Evolutionary conservation across 1,284 basidiomycete genomes (phyloP), one percentile per base, ranked within the genome.

Genomic region (Macrocystidia cucumis): DNA sequence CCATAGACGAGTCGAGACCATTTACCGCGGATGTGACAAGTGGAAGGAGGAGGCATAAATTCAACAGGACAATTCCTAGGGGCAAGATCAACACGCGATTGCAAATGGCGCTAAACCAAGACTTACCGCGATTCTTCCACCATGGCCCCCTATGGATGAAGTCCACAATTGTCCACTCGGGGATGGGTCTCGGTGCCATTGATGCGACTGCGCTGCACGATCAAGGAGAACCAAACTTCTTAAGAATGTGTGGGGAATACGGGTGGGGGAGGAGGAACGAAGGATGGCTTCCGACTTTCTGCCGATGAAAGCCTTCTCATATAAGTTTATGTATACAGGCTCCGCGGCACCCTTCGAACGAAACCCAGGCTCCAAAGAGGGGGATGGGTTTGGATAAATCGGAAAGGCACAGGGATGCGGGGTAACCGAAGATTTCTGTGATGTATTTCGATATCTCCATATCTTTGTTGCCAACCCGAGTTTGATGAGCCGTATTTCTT

Each of bases 1-100:
- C 62, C 24, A 79, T 52, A 8, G 76, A 80, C 2, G 74, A 74
- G 46, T 78, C 73, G 30, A 76, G 60, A 22, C 78, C 78, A 53
- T 80, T 80, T 28, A 71, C 67, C 1, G 67, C 59, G 5, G 77
- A 69, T 7, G 78, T 78, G 34, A 79, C 47, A 4, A 82, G 58
- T 2, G 78, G 77, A 9, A 80, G 54, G 9, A 78, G 35, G 17
- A 82, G 59, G 46, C 66, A 74, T 4, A 80, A 38, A 52, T 82
- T 82, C 21, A 82, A 55, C 27, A 69, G 35, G 12, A 79, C 55
- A 28, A 81, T 74, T 20, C 78, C 78, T 81, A 9, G 9, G 31
- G 18, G 18, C 1, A 17, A 29, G 29, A 14, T 8, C 13, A 31
- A 12, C 23, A 8, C 27, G 7, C 27, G 27, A 4, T 35, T 20